Percentiles rank a stretch among this genome's conserved stretches.
phyloP scores from a whole-genome alignment of 1,284 basidiomycete genomes.

The Anthracocystis panici-leucophaei region DNA sequence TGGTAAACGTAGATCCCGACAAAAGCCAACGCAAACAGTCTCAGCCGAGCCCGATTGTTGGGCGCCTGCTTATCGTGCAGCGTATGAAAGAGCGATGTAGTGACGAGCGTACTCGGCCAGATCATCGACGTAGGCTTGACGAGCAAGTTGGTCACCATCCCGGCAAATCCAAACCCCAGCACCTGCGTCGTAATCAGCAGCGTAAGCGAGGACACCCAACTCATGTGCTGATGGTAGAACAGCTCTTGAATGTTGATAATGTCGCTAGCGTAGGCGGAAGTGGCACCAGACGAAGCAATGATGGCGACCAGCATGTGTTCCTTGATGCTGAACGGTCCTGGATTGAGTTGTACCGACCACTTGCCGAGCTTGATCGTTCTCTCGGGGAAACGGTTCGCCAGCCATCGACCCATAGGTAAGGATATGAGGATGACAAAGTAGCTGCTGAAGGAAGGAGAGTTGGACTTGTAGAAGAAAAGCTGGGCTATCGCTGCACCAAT shows the following conservation, averaged over 20 bases:
- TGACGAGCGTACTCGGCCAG: slow-evolving; percentile 73
- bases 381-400: slow-evolving; percentile 66
- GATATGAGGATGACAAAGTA: slow-evolving; percentile 74
- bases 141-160: slow-evolving; percentile 65
- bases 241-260: slow-evolving; percentile 70
- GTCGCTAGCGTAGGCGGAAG: slow-evolving; percentile 67
- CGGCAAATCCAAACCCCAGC: slow-evolving; percentile 68
- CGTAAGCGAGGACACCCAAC: slow-evolving; percentile 57
- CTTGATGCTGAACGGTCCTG: slow-evolving; percentile 73
- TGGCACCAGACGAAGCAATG: slow-evolving; percentile 71
- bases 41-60: slow-evolving; percentile 70
- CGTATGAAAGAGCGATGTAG: slow-evolving; percentile 73
- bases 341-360: slow-evolving; percentile 71
- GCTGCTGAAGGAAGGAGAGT: slow-evolving; percentile 72
- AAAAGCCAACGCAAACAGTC: slow-evolving; percentile 72
- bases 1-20: slow-evolving; percentile 71
- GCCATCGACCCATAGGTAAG: slow-evolving; percentile 71
- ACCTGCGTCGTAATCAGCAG: slow-evolving; percentile 68
- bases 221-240: slow-evolving; percentile 68
- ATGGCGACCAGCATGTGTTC: slow-evolving; percentile 71
- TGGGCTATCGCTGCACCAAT: slow-evolving; percentile 72
- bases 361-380: slow-evolving; percentile 63
- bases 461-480: slow-evolving; percentile 68
- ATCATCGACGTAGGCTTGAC: slow-evolving; percentile 69
- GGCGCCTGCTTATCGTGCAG: slow-evolving; percentile 70